Base-by-base conservation (phyloP, 2,329 filamentous ascomycete species). In the Alternaria sp. region DNA sequence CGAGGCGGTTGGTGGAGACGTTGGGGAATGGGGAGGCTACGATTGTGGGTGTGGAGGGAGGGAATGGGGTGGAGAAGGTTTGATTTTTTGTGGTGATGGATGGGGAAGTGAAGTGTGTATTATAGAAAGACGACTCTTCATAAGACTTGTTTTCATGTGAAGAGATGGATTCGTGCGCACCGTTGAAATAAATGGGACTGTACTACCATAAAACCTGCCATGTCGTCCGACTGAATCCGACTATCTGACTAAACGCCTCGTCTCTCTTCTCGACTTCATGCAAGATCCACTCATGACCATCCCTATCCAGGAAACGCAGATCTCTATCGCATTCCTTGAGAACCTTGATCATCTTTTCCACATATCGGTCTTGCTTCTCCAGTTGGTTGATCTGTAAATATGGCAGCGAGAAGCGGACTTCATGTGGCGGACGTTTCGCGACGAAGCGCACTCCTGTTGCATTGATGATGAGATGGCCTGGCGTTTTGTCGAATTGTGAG, bases 191-290 rank as follows among this genome's bases (percentile, higher is more conserved):
- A 21, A 21, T 21, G 12, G 25, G 6, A 33, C 12, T 33, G 12
- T 33, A 14, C 28, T 33, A 33, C 28, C 28, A 33, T 0, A 33
- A 33, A 14, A 78, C 71, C 68, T 78, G 76, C 75, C 76, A 79
- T 2, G 23, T 37, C 15, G 62, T 57, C 23, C 64, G 51, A 53
- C 73, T 74, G 37, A 75, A 78, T 12, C 76, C 76, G 12, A 78
- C 55, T 51, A 79, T 71, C 65, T 78, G 76, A 3, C 66, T 67
- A 58, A 78, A 78, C 3, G 68, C 75, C 63, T 77, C 66, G 49
- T 79, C 67, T 10, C 76, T 71, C 43, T 61, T 55, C 9, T 73
- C 64, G 62, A 79, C 55, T 46, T 72, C 61, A 21, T 58, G 63
- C 18, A 77, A 28, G 20, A 72, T 8, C 21, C 41, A 67, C 30